Evolutionary conservation across 257 asterid genomes (phyloP).

Genomic region (Primulina eburnea): DNA sequence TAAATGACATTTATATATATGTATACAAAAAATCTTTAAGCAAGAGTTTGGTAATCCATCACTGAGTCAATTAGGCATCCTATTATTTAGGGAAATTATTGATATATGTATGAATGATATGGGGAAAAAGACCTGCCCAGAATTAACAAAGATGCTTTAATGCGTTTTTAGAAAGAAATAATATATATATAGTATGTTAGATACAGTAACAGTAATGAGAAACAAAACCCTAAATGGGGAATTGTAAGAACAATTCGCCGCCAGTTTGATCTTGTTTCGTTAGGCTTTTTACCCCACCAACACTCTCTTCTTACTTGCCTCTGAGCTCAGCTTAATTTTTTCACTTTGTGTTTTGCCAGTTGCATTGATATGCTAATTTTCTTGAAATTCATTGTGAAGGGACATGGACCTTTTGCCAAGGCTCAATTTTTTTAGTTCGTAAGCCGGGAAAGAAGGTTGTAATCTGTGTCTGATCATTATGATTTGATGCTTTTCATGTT

Average conservation of each 20-base stretch:
- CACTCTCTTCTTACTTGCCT: conserved; percentile 26
- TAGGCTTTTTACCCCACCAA: conserved; percentile 29
- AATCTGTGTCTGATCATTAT: conserved; percentile 27
- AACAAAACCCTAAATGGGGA: conserved; percentile 79
- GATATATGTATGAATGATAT: conserved; percentile 9
- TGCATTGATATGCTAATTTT: conserved; percentile 15
- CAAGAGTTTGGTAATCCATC: conserved; percentile 1
- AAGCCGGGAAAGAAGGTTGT: conserved; percentile 28
- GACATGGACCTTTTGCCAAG: conserved; percentile 26
- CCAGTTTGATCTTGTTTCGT: conserved; percentile 49
- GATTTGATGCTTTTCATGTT: conserved; percentile 25
- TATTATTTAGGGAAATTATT: conserved; percentile 32
- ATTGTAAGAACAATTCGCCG: conserved; percentile 75
- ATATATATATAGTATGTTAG: conserved; percentile 33
- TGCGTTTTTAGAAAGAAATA: conserved; percentile 15
- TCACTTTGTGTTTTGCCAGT: not conserved
- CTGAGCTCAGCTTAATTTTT: conserved; percentile 16
- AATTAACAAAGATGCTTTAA: not conserved
- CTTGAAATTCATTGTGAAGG: conserved; percentile 30
- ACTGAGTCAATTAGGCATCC: conserved; percentile 32
- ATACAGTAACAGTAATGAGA: conserved; percentile 34
- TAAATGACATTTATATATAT: not conserved
- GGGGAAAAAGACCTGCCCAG: not conserved
- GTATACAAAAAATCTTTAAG: too few relatives aligned
- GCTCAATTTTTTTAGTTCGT: conserved; percentile 24